Evolutionary conservation across 2,329 filamentous ascomycete species (phyloP).

Genomic region (Boeremia lycopersici): DNA sequence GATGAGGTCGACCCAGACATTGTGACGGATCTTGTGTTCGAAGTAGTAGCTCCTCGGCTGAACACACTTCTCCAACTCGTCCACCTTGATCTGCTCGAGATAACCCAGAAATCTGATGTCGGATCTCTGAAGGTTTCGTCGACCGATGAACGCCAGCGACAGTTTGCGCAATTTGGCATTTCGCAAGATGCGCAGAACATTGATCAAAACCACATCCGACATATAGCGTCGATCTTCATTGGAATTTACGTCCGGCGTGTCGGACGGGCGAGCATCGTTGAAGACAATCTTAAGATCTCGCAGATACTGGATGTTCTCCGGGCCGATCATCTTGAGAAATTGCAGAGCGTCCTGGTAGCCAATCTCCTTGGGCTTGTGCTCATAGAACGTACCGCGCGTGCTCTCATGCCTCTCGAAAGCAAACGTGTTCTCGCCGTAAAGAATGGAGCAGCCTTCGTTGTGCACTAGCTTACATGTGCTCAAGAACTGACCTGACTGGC

Average conservation of each 20-base stretch:
- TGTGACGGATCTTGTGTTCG: conserved; percentile 42
- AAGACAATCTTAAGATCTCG: conserved; percentile 53
- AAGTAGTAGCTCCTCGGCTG: conserved; percentile 25
- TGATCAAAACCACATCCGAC: conserved; percentile 54
- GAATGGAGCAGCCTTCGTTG: conserved; percentile 53
- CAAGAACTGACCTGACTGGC: conserved; percentile 53
- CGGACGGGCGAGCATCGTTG: conserved; percentile 52
- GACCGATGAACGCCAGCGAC: conserved; percentile 52
- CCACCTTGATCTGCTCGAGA: conserved; percentile 52
- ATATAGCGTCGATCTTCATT: conserved; percentile 56
- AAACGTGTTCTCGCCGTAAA: conserved; percentile 59
- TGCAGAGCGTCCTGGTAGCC: conserved; percentile 54
- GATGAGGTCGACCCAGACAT: conserved; percentile 40
- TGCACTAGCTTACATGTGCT: conserved; percentile 54
- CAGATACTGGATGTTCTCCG: conserved; percentile 54
- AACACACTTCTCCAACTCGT: conserved; percentile 44
- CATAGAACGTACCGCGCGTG: conserved; percentile 51
- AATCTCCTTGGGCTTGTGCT: conserved; percentile 51
- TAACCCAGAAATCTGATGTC: conserved; percentile 54
- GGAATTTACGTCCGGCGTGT: conserved; percentile 46
- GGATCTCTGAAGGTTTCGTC: conserved; percentile 37
- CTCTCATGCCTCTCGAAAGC: conserved; percentile 48
- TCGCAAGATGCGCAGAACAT: conserved; percentile 52
- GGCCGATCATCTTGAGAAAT: conserved; percentile 56
- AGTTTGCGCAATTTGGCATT: conserved; percentile 52